A percentile compares a stretch with the other conserved stretches of the same genome.
Conservation (phyloP, 2,329 filamentous ascomycete species). For the Clarireedia homoeocarpa region DNA sequence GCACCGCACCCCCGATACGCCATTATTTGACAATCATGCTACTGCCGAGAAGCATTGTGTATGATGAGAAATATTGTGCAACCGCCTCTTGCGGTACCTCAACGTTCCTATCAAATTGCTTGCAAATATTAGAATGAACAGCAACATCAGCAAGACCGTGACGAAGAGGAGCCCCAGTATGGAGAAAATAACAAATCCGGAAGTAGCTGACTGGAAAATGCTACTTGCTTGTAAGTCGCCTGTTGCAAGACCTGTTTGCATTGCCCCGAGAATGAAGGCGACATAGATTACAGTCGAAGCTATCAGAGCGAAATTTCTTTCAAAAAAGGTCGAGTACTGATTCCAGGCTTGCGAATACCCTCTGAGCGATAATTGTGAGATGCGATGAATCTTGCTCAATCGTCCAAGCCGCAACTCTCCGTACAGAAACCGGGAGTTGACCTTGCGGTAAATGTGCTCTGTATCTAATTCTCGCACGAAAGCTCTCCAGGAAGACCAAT, state of each 20-base stretch:
- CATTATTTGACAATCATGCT: no score
- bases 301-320: slow-evolving; percentile 36
- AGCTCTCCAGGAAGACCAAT: slow-evolving; percentile 20
- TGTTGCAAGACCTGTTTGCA: slow-evolving; percentile 41
- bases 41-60: no score
- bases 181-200: slow-evolving; percentile 42
- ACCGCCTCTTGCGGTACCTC: no score
- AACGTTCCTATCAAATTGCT: no score
- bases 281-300: slow-evolving; percentile 35
- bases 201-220: slow-evolving; percentile 36
- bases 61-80: no score
- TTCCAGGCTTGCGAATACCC: slow-evolving; percentile 12
- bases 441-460: slow-evolving; percentile 11
- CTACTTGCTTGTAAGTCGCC: slow-evolving; percentile 28
- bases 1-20: no score
- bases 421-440: slow-evolving; percentile 28
- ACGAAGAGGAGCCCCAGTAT: slow-evolving; percentile 29
- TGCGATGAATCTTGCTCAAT: slow-evolving; percentile 24
- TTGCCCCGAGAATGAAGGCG: slow-evolving; percentile 39
- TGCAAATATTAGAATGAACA: no score
- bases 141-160: no score
- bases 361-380: slow-evolving; percentile 2
- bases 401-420: slow-evolving; percentile 30
- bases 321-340: slow-evolving; percentile 35
- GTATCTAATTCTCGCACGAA: slow-evolving; percentile 16